Percentiles rank a stretch among this genome's conserved stretches.
phyloP scores from a whole-genome alignment of 805 yeast genomes.

The Kregervanrija pseudodelftensis region DNA sequence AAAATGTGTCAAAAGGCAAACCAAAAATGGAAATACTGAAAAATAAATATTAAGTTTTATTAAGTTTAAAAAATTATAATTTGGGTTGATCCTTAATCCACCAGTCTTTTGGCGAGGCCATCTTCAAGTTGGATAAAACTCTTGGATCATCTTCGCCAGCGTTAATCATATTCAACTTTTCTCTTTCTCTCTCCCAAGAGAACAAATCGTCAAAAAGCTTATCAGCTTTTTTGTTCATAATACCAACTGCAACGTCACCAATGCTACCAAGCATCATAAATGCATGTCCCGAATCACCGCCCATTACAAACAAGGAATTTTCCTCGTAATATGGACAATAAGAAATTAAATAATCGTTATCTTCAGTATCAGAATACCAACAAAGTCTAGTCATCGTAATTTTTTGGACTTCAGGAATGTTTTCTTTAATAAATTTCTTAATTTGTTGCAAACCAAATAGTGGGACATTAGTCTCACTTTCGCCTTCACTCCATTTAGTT shows the following conservation, averaged over 20 bases:
- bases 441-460: slow-evolving; percentile 21
- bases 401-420: slow-evolving; percentile 21
- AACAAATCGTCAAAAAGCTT: slow-evolving; percentile 14
- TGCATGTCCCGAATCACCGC: slow-evolving; percentile 35
- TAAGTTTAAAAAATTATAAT: slow-evolving; percentile 2
- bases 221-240: slow-evolving; percentile 12
- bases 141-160: slow-evolving; percentile 22
- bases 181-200: slow-evolving; percentile 23
- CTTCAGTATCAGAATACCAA: slow-evolving; percentile 32
- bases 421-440: slow-evolving; percentile 19
- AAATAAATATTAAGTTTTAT: background rate
- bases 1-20: background rate
- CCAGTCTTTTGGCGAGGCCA: slow-evolving; percentile 24
- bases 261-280: slow-evolving; percentile 31
- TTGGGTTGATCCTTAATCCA: slow-evolving; percentile 8
- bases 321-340: slow-evolving; percentile 25
- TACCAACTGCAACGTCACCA: slow-evolving; percentile 22
- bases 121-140: slow-evolving; percentile 16
- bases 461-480: slow-evolving; percentile 22
- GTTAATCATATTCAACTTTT: slow-evolving; percentile 18
- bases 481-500: slow-evolving; percentile 20
- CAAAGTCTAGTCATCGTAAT: slow-evolving; percentile 22
- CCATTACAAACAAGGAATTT: slow-evolving; percentile 26
- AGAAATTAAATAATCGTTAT: slow-evolving; percentile 30
- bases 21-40: background rate